Conservation (phyloP, 106 monocot species). For the Agapanthus africanus region DNA sequence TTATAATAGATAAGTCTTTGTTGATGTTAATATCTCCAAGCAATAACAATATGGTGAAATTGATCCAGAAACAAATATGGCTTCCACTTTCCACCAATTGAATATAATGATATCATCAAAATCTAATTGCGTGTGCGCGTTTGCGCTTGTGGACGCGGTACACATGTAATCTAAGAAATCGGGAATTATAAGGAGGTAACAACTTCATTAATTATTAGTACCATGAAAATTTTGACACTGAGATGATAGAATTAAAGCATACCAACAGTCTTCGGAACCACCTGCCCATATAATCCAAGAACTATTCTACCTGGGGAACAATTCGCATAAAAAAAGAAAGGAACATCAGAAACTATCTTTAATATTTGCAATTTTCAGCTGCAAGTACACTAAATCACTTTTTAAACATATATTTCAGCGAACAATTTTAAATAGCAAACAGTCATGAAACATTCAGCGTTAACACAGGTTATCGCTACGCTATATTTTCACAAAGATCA, state of each 20-base stretch:
- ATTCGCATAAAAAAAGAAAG: not conserved
- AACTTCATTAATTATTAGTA: not conserved
- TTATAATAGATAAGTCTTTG: not conserved
- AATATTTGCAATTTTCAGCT: not conserved
- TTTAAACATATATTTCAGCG: too few species aligned
- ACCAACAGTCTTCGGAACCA: conserved; percentile 93
- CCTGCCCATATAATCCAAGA: conserved; percentile 79
- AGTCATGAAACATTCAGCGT: too few species aligned
- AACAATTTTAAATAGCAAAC: too few species aligned
- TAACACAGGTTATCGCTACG: too few species aligned
- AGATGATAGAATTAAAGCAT: conserved; percentile 13
- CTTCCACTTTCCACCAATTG: not conserved
- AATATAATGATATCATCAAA: not conserved
- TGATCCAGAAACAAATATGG: not conserved
- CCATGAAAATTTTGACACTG: not conserved
- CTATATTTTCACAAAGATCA: too few species aligned
- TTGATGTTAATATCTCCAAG: conserved; percentile 1
- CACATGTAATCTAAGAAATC: not conserved
- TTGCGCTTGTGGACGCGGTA: too few species aligned
- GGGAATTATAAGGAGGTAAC: not conserved
- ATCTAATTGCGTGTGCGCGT: too few species aligned
- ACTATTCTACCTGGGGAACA: conserved; percentile 76
- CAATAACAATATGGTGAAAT: not conserved
- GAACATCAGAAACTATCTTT: not conserved
- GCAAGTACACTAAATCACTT: not conserved